A percentile compares a stretch with the other conserved stretches of the same genome.
Evolutionary conservation across 352 stramenopile species (phyloP).

Genomic region (Albugo laibachii): DNA sequence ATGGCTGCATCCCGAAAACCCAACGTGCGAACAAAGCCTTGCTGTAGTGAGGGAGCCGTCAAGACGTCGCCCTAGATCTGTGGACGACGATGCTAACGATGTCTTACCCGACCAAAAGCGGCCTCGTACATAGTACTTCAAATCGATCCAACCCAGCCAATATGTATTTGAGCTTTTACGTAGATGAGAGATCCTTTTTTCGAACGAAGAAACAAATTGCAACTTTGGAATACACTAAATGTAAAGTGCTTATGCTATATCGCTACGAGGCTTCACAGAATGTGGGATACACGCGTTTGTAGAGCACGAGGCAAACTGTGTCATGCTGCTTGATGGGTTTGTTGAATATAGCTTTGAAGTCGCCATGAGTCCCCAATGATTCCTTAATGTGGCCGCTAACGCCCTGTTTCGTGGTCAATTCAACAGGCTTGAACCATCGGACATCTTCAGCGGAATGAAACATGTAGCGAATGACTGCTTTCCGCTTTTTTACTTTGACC

Average conservation of each 20-base stretch:
- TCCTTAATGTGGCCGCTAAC: constrained; percentile 96
- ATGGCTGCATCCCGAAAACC: neutral
- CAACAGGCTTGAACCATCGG: constrained; percentile 96
- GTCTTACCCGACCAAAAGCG: no score
- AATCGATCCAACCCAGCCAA: no score
- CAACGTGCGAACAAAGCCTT: neutral
- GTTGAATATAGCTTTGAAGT: constrained; percentile 99
- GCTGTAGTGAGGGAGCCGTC: no score
- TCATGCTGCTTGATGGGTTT: constrained; percentile 98
- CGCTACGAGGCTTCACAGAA: constrained; percentile 14
- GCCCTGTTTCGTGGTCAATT: constrained; percentile 95
- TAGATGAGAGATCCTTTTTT: no score
- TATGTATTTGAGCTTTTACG: no score
- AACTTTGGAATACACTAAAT: no score
- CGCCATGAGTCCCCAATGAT: constrained; percentile 95
- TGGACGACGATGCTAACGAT: no score
- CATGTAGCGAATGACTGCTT: constrained; percentile 98
- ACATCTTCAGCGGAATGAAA: constrained; percentile 98
- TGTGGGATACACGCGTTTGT: constrained; percentile 99
- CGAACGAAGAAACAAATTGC: no score
- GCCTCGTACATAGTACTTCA: no score
- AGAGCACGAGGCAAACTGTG: constrained; percentile 96
- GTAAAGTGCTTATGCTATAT: no score
- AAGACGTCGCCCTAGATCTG: no score
- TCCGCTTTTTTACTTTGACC: constrained; percentile 95